Percentiles rank a stretch among this genome's conserved stretches.
Evolutionary conservation across 169 alveolate genomes (phyloP).

Genomic region (Cryptosporidium baileyi): DNA sequence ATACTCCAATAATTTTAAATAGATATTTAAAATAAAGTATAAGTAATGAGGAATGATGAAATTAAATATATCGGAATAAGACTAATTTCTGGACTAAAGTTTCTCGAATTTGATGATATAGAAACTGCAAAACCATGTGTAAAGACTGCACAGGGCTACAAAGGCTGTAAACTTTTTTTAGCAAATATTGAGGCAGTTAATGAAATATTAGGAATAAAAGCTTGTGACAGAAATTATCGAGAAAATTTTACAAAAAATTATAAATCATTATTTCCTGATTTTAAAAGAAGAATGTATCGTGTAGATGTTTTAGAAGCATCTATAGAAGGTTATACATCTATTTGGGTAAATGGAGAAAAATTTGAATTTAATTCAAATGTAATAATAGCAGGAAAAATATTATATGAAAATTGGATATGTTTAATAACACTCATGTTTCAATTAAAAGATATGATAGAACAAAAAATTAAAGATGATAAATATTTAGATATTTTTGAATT

Average conservation of each 20-base stretch:
- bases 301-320: constrained; percentile 70
- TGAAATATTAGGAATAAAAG: constrained; percentile 21
- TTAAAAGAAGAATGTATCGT: constrained; percentile 31
- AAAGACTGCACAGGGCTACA: constrained; percentile 46
- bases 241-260: constrained; percentile 31
- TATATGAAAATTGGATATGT: constrained; percentile 41
- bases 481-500: constrained; percentile 2
- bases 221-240: constrained; percentile 21
- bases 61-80: constrained; percentile 23
- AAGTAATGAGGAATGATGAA: constrained; percentile 8
- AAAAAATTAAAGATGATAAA: not conserved
- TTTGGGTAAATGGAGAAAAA: constrained; percentile 68
- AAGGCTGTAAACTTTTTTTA: constrained; percentile 48
- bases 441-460: constrained; percentile 11
- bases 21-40: not conserved
- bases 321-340: constrained; percentile 58
- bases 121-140: constrained; percentile 54
- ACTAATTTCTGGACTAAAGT: constrained; percentile 30
- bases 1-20: too few relatives aligned
- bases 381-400: constrained; percentile 13
- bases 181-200: constrained; percentile 33
- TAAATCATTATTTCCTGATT: constrained; percentile 32
- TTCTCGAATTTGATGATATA: constrained; percentile 55
- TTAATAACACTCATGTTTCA: constrained; percentile 24
- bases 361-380: constrained; percentile 35